Percentiles rank a stretch among this genome's conserved stretches.
phyloP scores from a whole-genome alignment of 2,329 filamentous ascomycete genomes.

The Colletotrichum camelliae region DNA sequence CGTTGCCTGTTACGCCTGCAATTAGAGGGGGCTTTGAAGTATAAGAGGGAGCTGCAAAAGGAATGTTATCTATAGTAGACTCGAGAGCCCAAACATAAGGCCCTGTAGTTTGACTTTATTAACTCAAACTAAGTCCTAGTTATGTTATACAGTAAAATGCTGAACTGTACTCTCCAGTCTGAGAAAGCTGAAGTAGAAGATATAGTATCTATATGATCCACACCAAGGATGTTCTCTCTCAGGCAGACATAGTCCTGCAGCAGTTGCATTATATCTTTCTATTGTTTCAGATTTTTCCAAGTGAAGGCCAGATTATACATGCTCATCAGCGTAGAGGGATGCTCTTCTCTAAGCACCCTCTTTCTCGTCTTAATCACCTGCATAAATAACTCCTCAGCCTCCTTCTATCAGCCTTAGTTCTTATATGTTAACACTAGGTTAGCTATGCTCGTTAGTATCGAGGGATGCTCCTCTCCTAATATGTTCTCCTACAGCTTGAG shows the following conservation, averaged over 20 bases:
- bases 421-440: not conserved
- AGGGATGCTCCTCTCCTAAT: not conserved
- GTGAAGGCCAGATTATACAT: not conserved
- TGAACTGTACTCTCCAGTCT: no score
- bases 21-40: not conserved
- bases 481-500: no score
- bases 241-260: not conserved
- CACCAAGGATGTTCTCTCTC: no score
- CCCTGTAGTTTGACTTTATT: not conserved
- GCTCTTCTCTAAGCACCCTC: not conserved
- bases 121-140: not conserved
- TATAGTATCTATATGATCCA: no score
- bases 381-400: not conserved
- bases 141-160: not conserved
- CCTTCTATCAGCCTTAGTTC: not conserved
- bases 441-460: not conserved
- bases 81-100: not conserved
- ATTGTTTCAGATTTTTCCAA: not conserved
- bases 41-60: not conserved
- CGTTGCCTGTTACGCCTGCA: not conserved
- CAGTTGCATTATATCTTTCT: not conserved
- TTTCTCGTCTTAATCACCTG: no score
- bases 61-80: not conserved
- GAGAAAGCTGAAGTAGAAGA: no score
- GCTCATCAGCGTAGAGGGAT: not conserved